Base-by-base conservation (phyloP, 1,139 yeast genomes). In the Scheffersomyces titani region DNA sequence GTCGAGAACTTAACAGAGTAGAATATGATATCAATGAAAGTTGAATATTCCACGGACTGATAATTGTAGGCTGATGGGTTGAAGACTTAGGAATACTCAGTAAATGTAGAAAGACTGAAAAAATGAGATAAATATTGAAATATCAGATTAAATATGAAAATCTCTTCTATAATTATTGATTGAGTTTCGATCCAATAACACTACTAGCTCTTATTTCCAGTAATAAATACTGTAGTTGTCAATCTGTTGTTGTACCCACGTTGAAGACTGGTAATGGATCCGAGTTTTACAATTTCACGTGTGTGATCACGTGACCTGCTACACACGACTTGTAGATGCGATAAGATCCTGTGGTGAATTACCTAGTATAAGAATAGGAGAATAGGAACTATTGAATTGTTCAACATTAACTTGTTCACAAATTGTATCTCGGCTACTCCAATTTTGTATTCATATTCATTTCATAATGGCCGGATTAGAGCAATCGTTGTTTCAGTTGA, bases 401-500 rank as follows among this genome's bases (percentile, higher is more conserved):
- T 30, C 13, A 30, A 13, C 11, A 30, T 30, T 11, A 13, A 30
- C 40, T 30, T 30, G 13, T 30, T 30, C 40, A 30, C 13, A 30
- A 30, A 30, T 3, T 11, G 40, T 16, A 30, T 30, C 40, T 30
- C 40, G 13, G 16, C 16, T 30, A 11, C 16, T 30, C 16, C 3
- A 6, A 7, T 24, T n/a, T 30, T 16, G 40, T 30, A 30, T 30
- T 11, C 40, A 9, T 4, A 30, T 30, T 6, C 30, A n/a, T 24
- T 24, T 24, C 2, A 24, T 3, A 30, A 80, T 80, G 84, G 74
- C 84, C 22, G 83, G 83, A 22, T 71, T 80, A 63, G 84, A 80
- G 66, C 82, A 80, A 65, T 77, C 83, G 49, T 67, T 75, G 55
- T 80, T 80, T 59, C 84, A 80, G 62, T 70, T 80, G 56, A 80